phyloP scores from a whole-genome alignment of 2,329 filamentous ascomycete species.

The Talaromyces pinophilus region DNA sequence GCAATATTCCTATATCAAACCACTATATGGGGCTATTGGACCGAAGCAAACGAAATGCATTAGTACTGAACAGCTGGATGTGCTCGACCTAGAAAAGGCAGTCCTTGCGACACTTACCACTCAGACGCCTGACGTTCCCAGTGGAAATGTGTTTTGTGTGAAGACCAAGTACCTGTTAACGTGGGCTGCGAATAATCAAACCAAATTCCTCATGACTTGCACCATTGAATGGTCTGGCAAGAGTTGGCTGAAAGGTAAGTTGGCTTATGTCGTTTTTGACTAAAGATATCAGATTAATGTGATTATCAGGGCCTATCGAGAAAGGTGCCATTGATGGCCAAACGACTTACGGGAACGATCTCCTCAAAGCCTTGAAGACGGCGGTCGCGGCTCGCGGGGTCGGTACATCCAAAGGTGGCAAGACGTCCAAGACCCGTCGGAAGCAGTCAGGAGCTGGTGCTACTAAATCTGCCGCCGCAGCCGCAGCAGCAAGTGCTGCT shows the following conservation, averaged over 20 bases:
- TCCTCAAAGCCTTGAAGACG: constrained; percentile 72
- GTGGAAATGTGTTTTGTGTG: constrained; percentile 83
- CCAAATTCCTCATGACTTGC: constrained; percentile 82
- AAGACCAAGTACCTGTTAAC: constrained; percentile 95
- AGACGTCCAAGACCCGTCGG: constrained; percentile 58
- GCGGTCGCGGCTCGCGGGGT: constrained; percentile 65
- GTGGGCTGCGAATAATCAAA: constrained; percentile 85
- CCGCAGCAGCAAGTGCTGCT: constrained; percentile 47
- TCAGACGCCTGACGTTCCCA: constrained; percentile 92
- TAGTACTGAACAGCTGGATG: constrained; percentile 80
- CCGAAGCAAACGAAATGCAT: constrained; percentile 95
- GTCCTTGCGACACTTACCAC: constrained; percentile 80
- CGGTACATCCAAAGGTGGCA: constrained; percentile 49
- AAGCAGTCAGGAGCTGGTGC: constrained; percentile 54
- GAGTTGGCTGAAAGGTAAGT: constrained; percentile 91
- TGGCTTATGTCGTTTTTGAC: not conserved
- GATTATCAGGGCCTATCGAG: constrained; percentile 76
- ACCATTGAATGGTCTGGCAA: constrained; percentile 95
- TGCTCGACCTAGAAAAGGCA: constrained; percentile 81
- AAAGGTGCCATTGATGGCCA: constrained; percentile 94
- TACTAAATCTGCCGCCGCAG: constrained; percentile 39
- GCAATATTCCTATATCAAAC: constrained; percentile 87
- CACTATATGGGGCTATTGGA: constrained; percentile 77
- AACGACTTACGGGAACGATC: constrained; percentile 74
- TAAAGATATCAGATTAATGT: not conserved